Evolutionary conservation across 2,329 filamentous ascomycete species (phyloP).

Genomic region (Ceratocystis huliohia): DNA sequence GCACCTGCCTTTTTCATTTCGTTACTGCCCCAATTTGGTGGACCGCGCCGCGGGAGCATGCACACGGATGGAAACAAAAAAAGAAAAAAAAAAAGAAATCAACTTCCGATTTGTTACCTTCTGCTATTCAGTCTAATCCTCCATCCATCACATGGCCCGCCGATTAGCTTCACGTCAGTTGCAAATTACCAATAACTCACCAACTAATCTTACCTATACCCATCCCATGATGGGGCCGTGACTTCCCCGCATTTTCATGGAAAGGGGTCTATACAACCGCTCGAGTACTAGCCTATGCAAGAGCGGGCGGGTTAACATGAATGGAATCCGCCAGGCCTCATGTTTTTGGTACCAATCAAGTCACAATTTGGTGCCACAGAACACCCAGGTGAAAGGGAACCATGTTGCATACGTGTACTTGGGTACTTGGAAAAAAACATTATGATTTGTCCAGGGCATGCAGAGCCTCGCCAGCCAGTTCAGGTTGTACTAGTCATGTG

Average conservation of each 20-base stretch:
- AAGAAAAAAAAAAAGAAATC: not conserved
- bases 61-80: not conserved
- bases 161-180: not conserved
- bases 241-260: constrained; percentile 1
- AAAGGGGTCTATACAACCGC: not conserved
- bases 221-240: not conserved
- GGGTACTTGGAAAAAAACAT: not conserved
- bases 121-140: not conserved
- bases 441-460: not conserved
- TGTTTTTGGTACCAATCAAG: not conserved
- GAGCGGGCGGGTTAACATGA: not conserved
- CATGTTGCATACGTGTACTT: not conserved
- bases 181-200: not conserved
- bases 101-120: not conserved
- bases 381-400: not conserved
- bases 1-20: not conserved
- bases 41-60: not conserved
- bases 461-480: not conserved
- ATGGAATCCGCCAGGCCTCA: not conserved
- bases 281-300: constrained; percentile 3
- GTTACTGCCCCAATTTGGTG: not conserved
- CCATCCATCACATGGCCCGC: not conserved
- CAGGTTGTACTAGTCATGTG: not conserved
- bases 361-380: not conserved
- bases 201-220: not conserved